Conservation (phyloP, 208 protist genomes). For the Angomonas deanei region DNA sequence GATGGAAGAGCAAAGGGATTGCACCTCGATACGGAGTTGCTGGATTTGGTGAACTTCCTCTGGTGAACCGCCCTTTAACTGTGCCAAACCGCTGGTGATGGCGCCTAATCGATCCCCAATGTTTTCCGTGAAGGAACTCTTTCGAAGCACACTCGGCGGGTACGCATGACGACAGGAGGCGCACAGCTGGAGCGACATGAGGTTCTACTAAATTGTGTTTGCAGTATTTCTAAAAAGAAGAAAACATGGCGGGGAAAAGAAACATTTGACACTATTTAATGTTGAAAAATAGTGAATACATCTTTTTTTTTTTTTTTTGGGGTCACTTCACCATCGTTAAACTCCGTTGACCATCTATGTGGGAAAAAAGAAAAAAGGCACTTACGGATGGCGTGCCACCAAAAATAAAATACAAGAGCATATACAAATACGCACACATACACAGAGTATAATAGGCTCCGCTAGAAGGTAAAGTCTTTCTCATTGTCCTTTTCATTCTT, state of each 20-base stretch:
- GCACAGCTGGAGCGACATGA: constrained; percentile 62
- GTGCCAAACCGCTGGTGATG: constrained; percentile 29
- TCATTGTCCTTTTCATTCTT: neutral
- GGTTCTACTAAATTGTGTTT: too few species aligned
- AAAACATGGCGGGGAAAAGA: too few species aligned
- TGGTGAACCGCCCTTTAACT: constrained; percentile 27
- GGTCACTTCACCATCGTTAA: neutral
- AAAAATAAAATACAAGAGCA: constrained; percentile 8
- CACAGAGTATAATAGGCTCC: neutral
- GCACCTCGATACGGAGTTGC: constrained; percentile 33
- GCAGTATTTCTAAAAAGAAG: neutral
- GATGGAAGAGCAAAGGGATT: constrained; percentile 62
- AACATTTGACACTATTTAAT: too few species aligned
- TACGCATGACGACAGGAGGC: constrained; percentile 75
- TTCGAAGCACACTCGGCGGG: constrained; percentile 36
- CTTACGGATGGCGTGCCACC: too few species aligned
- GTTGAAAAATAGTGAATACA: neutral
- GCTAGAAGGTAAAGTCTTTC: neutral
- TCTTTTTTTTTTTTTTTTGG: constrained; percentile 1
- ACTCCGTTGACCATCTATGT: too few species aligned
- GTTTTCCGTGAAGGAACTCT: constrained; percentile 65
- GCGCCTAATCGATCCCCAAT: constrained; percentile 48
- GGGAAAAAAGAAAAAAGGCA: constrained; percentile 2
- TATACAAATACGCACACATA: constrained; percentile 13
- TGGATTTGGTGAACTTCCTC: constrained; percentile 47